Conservation (phyloP, 768 basidiomycete species). For the Jaapia argillacea region DNA sequence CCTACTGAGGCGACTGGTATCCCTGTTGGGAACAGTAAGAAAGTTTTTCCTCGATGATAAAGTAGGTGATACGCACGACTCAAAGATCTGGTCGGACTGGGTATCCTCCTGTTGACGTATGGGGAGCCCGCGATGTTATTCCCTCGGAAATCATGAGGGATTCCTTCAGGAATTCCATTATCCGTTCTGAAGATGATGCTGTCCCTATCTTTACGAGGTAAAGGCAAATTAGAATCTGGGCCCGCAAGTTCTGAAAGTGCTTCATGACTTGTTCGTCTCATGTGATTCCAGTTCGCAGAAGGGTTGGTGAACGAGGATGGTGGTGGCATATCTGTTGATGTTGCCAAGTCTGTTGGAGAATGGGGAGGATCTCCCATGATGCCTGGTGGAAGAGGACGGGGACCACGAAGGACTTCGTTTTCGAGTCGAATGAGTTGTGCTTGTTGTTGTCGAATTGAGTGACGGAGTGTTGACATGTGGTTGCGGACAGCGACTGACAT, state of each 20-base stretch:
- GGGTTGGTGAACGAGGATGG: constrained; percentile 20
- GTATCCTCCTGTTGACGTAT: constrained; percentile 36
- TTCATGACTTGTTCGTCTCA: constrained; percentile 62
- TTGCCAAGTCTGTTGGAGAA: constrained; percentile 20
- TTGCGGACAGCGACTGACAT: constrained; percentile 60
- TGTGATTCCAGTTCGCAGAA: constrained; percentile 27
- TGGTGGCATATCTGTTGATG: constrained; percentile 5
- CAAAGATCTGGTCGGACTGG: constrained; percentile 69
- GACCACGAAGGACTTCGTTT: constrained; percentile 54
- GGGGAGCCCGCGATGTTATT: constrained; percentile 27
- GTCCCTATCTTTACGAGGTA: constrained; percentile 46
- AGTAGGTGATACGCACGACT: constrained; percentile 51
- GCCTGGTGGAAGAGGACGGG: constrained; percentile 44
- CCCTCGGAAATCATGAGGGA: constrained; percentile 58
- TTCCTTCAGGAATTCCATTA: constrained; percentile 62
- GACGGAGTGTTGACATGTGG: constrained; percentile 75
- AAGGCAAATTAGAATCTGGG: constrained; percentile 64
- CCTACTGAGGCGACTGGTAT: constrained; percentile 75
- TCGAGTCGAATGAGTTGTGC: constrained; percentile 68
- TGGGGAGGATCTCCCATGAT: constrained; percentile 29
- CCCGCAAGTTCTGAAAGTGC: constrained; percentile 61
- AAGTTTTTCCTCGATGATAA: too few species aligned
- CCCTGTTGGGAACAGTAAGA: too few species aligned
- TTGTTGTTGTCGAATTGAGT: constrained; percentile 77
- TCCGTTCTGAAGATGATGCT: constrained; percentile 26